Percentiles rank a stretch among this genome's conserved stretches.
Evolutionary conservation across 495 filamentous ascomycete genomes (phyloP).

Genomic region (Aspergillus hancockii): DNA sequence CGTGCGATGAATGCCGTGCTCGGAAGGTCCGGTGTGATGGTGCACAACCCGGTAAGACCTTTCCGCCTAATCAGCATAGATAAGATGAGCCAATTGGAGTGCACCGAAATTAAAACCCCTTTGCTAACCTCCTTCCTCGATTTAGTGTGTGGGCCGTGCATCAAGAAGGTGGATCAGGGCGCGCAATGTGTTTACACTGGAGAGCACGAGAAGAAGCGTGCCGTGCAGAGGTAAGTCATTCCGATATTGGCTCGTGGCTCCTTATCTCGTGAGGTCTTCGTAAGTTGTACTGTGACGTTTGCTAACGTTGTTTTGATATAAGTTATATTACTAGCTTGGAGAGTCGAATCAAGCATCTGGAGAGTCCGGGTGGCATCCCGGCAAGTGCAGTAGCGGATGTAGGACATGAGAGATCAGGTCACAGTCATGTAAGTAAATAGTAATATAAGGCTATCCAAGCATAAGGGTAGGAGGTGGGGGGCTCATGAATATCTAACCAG

Average conservation of each 20-base stretch:
- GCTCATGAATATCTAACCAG: not conserved
- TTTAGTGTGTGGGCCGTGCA: slow-evolving; percentile 41
- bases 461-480: not conserved
- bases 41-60: slow-evolving; percentile 35
- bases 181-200: slow-evolving; percentile 34
- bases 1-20: slow-evolving; percentile 40
- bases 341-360: slow-evolving; percentile 31
- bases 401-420: slow-evolving; percentile 10
- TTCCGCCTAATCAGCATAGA: not conserved
- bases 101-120: slow-evolving; percentile 22
- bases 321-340: slow-evolving; percentile 34
- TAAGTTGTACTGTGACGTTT: not conserved
- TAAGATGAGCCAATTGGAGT: not conserved
- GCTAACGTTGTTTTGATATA: not conserved
- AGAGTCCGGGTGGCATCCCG: slow-evolving; percentile 21
- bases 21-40: slow-evolving; percentile 43
- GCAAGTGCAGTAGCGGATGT: not conserved
- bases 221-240: slow-evolving; percentile 24
- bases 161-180: slow-evolving; percentile 22
- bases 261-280: not conserved
- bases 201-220: slow-evolving; percentile 35
- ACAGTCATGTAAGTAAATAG: slow-evolving; percentile 18
- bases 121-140: slow-evolving; percentile 10
- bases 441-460: too few species aligned
- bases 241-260: not conserved